phyloP scores from a whole-genome alignment of 1,284 basidiomycete species.

The Athelia psychrophila region DNA sequence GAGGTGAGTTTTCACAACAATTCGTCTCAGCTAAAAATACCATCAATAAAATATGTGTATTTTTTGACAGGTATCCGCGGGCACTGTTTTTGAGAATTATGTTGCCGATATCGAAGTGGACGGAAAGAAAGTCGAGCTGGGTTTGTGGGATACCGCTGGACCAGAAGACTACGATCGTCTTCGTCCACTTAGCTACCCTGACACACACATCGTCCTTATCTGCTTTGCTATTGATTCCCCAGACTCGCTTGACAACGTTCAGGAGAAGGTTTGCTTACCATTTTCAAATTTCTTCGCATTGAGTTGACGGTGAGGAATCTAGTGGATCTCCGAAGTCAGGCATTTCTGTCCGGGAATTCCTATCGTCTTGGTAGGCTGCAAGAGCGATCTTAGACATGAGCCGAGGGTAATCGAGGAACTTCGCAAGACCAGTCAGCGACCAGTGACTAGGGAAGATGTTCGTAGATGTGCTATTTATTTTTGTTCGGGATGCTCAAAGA shows the following conservation, averaged over 20 bases:
- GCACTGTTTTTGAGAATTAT: conserved; percentile 92
- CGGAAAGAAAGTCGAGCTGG: conserved; percentile 89
- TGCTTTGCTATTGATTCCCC: conserved; percentile 93
- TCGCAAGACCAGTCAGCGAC: conserved; percentile 77
- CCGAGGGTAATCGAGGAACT: conserved; percentile 79
- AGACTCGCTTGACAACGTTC: conserved; percentile 91
- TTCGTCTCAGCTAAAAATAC: too few relatives aligned
- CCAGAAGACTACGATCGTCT: conserved; percentile 92
- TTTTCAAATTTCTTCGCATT: conserved; percentile 1
- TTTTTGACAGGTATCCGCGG: conserved; percentile 84
- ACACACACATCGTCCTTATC: conserved; percentile 92
- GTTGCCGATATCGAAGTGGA: conserved; percentile 90
- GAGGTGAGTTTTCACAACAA: too few relatives aligned
- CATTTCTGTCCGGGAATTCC: conserved; percentile 90
- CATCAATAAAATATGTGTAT: too few relatives aligned
- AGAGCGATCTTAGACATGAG: conserved; percentile 86
- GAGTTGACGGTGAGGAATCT: conserved; percentile 8
- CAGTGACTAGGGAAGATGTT: conserved; percentile 76
- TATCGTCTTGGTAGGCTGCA: conserved; percentile 90
- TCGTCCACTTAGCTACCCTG: conserved; percentile 87
- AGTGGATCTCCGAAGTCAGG: conserved; percentile 95
- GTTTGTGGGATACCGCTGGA: conserved; percentile 94
- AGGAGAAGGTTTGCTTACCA: conserved; percentile 76
- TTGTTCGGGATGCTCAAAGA: background rate
- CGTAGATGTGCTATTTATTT: conserved; percentile 21